A percentile compares a stretch with the other conserved stretches of the same genome.
phyloP scores from a whole-genome alignment of 176 grass and related monocot genomes.

The Ensete glaucum region DNA sequence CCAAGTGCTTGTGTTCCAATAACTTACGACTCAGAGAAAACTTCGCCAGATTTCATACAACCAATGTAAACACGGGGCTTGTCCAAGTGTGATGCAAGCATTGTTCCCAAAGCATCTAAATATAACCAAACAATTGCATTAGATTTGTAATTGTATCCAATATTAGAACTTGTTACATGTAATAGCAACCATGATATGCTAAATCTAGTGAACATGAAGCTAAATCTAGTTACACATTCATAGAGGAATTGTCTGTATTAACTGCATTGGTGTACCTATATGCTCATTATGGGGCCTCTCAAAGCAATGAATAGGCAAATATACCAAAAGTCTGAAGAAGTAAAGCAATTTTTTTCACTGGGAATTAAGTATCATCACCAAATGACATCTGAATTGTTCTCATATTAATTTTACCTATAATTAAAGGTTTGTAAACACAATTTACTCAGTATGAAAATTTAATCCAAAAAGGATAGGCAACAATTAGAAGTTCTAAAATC shows the following conservation, averaged over 20 bases:
- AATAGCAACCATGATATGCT: background rate
- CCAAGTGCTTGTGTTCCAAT: background rate
- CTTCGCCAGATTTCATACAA: slow-evolving; percentile 99
- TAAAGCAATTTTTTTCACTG: no score
- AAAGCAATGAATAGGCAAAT: no score
- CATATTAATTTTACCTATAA: no score
- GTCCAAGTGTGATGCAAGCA: slow-evolving; percentile 73
- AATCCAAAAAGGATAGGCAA: no score
- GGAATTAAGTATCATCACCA: no score
- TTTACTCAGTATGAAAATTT: no score
- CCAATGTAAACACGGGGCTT: slow-evolving; percentile 85
- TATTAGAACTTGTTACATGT: slow-evolving; percentile 12
- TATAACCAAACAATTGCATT: background rate
- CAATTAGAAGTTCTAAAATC: no score
- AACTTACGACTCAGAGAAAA: slow-evolving; percentile 94
- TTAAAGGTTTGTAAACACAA: no score
- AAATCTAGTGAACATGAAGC: background rate
- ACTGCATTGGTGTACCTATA: background rate
- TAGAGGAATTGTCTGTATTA: background rate
- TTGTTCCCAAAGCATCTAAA: slow-evolving; percentile 82
- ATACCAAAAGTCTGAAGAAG: no score
- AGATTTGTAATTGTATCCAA: background rate
- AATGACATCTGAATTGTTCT: no score
- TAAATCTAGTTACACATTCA: background rate
- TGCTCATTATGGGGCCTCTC: background rate